Conservation (phyloP, 192 early-diverging fungal genomes). For the Coemansia sp. region DNA sequence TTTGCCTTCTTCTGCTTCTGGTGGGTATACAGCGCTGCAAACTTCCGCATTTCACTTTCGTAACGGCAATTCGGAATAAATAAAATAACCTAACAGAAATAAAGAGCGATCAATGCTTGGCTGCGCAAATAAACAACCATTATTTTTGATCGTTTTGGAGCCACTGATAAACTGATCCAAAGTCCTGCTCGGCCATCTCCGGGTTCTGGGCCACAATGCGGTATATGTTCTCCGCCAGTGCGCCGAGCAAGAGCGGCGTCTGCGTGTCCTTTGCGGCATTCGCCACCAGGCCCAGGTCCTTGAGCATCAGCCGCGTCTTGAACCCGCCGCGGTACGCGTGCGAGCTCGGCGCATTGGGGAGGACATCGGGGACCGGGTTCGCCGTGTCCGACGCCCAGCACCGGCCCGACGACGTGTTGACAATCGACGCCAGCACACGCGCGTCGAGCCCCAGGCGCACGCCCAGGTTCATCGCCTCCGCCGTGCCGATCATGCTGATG, state of each 20-base stretch:
- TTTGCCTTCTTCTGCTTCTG: constrained; percentile 53
- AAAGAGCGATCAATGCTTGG: neutral
- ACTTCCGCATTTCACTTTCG: constrained; percentile 32
- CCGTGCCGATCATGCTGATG: constrained; percentile 88
- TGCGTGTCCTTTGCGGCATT: constrained; percentile 84
- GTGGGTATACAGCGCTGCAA: constrained; percentile 47
- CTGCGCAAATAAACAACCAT: neutral
- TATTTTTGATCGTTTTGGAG: neutral
- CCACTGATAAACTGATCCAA: constrained; percentile 71
- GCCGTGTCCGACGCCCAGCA: constrained; percentile 94
- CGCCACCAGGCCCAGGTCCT: constrained; percentile 89
- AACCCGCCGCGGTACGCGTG: constrained; percentile 89
- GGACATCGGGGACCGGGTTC: constrained; percentile 84
- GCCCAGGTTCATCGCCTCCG: constrained; percentile 93
- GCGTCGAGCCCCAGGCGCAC: constrained; percentile 85
- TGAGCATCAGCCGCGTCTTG: constrained; percentile 83
- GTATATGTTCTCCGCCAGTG: constrained; percentile 79
- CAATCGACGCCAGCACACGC: constrained; percentile 72
- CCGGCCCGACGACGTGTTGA: constrained; percentile 87
- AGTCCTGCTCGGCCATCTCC: constrained; percentile 77
- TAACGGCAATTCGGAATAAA: neutral
- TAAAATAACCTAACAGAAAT: neutral
- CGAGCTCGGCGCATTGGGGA: constrained; percentile 73
- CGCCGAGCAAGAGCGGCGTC: constrained; percentile 70
- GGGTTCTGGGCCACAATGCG: constrained; percentile 65